Base-by-base conservation (phyloP, 768 basidiomycete genomes). In the Xerocomellus intermedius region DNA sequence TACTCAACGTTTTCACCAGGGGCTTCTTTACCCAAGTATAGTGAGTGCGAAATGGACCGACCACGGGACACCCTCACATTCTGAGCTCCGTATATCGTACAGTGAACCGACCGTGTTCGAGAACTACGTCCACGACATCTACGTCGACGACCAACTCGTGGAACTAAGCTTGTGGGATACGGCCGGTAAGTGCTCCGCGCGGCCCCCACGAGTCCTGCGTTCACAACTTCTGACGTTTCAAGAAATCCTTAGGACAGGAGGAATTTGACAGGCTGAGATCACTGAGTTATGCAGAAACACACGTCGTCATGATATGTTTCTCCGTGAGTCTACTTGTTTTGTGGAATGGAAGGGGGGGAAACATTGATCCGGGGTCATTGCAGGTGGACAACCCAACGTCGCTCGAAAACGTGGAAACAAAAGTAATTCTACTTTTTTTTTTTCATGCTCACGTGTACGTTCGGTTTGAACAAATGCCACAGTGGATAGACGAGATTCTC, bases 161-260 rank as follows among this genome's bases (percentile, higher is more conserved):
- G 95, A 98, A 66, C 78, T 99, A 42, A 92, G 93, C 68, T 69
- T 98, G 59, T 98, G 96, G 96, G 96, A 98, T 69, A 98, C 96
- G 42, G 96, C 96, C 42, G 95, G 96, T 94, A 62, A 55, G 67
- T 51, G 33, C 55, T 38, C 19, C 28, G 53, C n/a, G 22, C 24
- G 37, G 28, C 51, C 47, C 12, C 36, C 22, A n/a, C 17, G 33
- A 44, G 50, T 47, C 39, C 41, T 45, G 48, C 42, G 51, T 59
- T 59, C 52, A 56, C 58, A 63, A 63, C 56, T 57, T 70, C 58
- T 70, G 65, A 71, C 68, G 65, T 50, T 59, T 62, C 61, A 76
- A 70, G 74, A 43, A 42, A 55, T 48, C 46, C 62, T 49, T 73
- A 94, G 93, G 93, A 41, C 94, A 96, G 72, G 94, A 96, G 76